phyloP scores from a whole-genome alignment of 345 rosid genomes.

The Salix viminalis region DNA sequence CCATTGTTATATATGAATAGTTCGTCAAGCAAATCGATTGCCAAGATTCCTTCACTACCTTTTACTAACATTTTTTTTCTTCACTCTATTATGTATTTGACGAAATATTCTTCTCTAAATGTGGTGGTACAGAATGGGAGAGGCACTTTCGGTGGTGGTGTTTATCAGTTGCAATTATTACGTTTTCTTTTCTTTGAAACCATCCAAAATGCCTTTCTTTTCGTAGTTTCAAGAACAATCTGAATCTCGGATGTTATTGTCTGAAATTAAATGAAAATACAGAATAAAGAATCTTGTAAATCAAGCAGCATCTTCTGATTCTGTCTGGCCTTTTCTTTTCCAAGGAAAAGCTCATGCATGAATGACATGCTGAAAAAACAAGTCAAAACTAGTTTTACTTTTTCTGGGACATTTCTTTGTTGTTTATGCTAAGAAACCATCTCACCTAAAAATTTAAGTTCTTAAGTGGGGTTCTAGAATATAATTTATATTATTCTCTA shows the following conservation, averaged over 20 bases:
- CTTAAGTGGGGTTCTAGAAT: no score
- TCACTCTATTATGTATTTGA: neutral
- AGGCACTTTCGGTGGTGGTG: neutral
- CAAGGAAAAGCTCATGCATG: neutral
- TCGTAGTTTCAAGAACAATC: neutral
- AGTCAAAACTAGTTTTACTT: neutral
- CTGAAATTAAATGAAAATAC: neutral
- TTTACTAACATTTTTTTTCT: no score
- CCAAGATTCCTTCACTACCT: neutral
- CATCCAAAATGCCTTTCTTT: neutral
- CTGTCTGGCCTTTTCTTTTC: neutral
- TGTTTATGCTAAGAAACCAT: no score
- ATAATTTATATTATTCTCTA: no score
- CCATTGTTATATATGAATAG: neutral
- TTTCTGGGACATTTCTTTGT: neutral
- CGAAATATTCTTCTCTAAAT: neutral
- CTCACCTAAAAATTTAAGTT: rapidly evolving
- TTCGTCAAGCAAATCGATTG: neutral
- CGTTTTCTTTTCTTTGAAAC: neutral
- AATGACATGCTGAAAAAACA: neutral
- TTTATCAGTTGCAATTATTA: neutral
- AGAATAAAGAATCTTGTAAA: neutral
- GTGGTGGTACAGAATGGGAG: neutral
- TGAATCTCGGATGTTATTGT: neutral
- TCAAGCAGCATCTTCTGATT: neutral